phyloP scores from a whole-genome alignment of 495 filamentous ascomycete genomes.

The Penicillium salamii region DNA sequence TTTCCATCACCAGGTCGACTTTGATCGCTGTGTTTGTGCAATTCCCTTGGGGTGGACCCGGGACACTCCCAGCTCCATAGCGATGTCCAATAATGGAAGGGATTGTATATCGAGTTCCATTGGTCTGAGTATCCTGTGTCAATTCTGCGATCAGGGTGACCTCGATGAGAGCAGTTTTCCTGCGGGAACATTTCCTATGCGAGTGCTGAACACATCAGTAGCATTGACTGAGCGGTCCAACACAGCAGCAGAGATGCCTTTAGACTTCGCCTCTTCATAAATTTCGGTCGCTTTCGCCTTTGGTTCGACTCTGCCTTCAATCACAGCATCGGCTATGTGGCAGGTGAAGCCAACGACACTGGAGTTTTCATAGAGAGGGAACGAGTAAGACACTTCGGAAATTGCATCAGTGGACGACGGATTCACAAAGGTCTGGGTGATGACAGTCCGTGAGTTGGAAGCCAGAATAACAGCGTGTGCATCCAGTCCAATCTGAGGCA shows the following conservation, averaged over 20 bases:
- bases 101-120: slow-evolving; percentile 63
- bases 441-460: slow-evolving; percentile 52
- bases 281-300: slow-evolving; percentile 51
- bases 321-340: slow-evolving; percentile 45
- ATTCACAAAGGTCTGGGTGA: slow-evolving; percentile 63
- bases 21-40: slow-evolving; percentile 49
- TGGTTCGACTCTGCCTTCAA: slow-evolving; percentile 61
- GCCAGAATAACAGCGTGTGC: slow-evolving; percentile 54
- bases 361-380: slow-evolving; percentile 66
- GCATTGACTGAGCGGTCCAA: slow-evolving; percentile 56
- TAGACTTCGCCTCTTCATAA: slow-evolving; percentile 52
- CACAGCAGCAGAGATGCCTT: slow-evolving; percentile 59
- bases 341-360: slow-evolving; percentile 62
- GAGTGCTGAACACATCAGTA: slow-evolving; percentile 62
- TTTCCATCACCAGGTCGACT: slow-evolving; percentile 57
- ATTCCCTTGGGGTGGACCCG: neutral
- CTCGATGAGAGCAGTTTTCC: slow-evolving; percentile 49
- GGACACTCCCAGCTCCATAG: slow-evolving; percentile 45
- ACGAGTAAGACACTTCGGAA: slow-evolving; percentile 56
- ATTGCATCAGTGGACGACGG: slow-evolving; percentile 41
- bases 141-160: slow-evolving; percentile 66
- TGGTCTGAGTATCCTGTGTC: slow-evolving; percentile 59
- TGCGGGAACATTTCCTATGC: slow-evolving; percentile 61
- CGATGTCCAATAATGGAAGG: slow-evolving; percentile 61
- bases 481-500: slow-evolving; percentile 52